phyloP scores from a whole-genome alignment of 768 basidiomycete species.

The Sarcodon aspratus region DNA sequence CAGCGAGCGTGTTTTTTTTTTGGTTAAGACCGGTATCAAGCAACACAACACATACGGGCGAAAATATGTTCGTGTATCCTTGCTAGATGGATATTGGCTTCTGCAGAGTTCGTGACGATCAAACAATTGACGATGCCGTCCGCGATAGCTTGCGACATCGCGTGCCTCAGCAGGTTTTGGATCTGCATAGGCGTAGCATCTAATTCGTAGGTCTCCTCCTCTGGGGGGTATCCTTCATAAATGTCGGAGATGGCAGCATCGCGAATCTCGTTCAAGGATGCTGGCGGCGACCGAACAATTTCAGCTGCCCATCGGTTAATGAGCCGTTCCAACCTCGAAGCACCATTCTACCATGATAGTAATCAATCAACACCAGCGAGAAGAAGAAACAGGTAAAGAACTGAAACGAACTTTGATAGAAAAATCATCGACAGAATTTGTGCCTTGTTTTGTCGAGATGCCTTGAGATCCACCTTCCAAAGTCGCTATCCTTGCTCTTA shows the following conservation, averaged over 20 bases:
- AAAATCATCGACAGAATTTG: conserved; percentile 74
- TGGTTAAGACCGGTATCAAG: not conserved
- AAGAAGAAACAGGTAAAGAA: not conserved
- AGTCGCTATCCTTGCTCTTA: conserved; percentile 58
- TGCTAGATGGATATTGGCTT: conserved; percentile 76
- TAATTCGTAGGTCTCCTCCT: conserved; percentile 21
- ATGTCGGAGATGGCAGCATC: conserved; percentile 52
- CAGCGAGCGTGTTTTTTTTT: not conserved
- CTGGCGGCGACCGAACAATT: conserved; percentile 46
- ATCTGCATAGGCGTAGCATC: conserved; percentile 50
- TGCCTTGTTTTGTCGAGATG: conserved; percentile 31
- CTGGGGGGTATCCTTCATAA: conserved; percentile 34
- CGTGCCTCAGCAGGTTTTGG: conserved; percentile 73
- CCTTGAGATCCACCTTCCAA: conserved; percentile 47
- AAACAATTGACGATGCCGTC: conserved; percentile 79
- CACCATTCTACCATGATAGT: conserved; percentile 45
- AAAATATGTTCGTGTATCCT: conserved; percentile 86
- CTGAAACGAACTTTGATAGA: conserved; percentile 65
- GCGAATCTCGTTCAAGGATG: conserved; percentile 39
- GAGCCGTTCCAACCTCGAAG: conserved; percentile 69
- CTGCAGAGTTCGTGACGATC: conserved; percentile 75
- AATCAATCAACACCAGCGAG: conserved; percentile 4
- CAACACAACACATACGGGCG: conserved; percentile 43
- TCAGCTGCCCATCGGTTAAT: conserved; percentile 88
- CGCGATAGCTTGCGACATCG: conserved; percentile 64